A percentile compares a stretch with the other conserved stretches of the same genome.
Conservation (phyloP, 345 rosid genomes). For the Camelina neglecta region DNA sequence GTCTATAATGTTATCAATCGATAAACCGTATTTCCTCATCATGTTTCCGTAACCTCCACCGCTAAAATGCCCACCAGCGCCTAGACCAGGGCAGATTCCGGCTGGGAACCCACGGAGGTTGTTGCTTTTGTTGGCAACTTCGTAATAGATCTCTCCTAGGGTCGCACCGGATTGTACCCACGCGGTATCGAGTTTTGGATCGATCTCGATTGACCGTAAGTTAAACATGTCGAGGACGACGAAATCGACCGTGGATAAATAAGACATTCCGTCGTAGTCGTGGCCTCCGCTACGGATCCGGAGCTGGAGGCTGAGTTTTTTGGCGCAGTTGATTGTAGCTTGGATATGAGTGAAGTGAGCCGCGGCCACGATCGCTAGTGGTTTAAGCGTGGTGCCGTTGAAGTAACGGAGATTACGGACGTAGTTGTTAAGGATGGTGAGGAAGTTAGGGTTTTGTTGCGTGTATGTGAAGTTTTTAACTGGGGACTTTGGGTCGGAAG, state of each 20-base stretch:
- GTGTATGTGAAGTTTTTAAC: constrained; percentile 36
- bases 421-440: constrained; percentile 29
- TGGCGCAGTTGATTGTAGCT: constrained; percentile 54
- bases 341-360: constrained; percentile 51
- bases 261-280: constrained; percentile 68
- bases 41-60: constrained; percentile 66
- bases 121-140: constrained; percentile 51
- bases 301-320: constrained; percentile 44
- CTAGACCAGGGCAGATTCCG: constrained; percentile 61
- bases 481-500: constrained; percentile 31
- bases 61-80: constrained; percentile 64
- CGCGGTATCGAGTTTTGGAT: constrained; percentile 42
- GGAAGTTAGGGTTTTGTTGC: constrained; percentile 34
- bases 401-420: constrained; percentile 53
- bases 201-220: constrained; percentile 48
- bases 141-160: constrained; percentile 59
- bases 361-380: constrained; percentile 52
- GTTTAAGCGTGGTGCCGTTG: constrained; percentile 49
- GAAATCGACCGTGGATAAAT: constrained; percentile 50
- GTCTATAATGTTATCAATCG: constrained; percentile 59
- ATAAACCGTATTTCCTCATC: constrained; percentile 57
- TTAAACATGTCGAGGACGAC: constrained; percentile 60
- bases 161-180: constrained; percentile 72
- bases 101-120: constrained; percentile 60
- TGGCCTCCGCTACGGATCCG: constrained; percentile 74